Conservation (phyloP, 345 rosid species). For the Salix arbutifolia region DNA sequence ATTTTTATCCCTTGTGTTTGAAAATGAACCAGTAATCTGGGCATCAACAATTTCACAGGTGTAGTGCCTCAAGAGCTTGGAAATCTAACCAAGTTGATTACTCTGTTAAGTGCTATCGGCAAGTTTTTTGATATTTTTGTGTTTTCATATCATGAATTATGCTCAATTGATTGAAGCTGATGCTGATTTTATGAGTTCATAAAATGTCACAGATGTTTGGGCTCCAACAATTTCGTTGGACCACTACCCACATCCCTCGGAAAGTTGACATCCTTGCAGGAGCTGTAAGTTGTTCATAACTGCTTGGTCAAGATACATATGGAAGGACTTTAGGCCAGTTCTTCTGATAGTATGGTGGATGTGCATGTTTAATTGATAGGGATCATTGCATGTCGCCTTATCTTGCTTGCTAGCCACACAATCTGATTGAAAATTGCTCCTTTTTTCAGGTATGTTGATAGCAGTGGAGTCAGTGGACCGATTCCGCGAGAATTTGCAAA, state of each 20-base stretch:
- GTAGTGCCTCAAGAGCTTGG: conserved; percentile 50
- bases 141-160: neutral
- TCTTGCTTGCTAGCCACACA: neutral
- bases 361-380: neutral
- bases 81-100: conserved; percentile 43
- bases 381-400: neutral
- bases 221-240: conserved; percentile 54
- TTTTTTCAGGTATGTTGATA: conserved; percentile 49
- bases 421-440: conserved; percentile 4
- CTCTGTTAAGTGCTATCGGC: conserved; percentile 40
- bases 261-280: conserved; percentile 39
- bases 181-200: neutral
- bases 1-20: conserved; percentile 14
- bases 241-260: conserved; percentile 46
- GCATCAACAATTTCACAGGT: conserved; percentile 57
- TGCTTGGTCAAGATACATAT: neutral
- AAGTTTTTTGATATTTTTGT: neutral
- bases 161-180: neutral
- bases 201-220: conserved; percentile 40
- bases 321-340: neutral
- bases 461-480: conserved; percentile 53
- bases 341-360: no score
- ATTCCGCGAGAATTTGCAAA: conserved; percentile 47
- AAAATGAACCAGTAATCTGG: conserved; percentile 44
- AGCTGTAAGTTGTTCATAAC: conserved; percentile 40